phyloP scores from a whole-genome alignment of 352 stramenopile genomes.

The Phytopythium helicoides region DNA sequence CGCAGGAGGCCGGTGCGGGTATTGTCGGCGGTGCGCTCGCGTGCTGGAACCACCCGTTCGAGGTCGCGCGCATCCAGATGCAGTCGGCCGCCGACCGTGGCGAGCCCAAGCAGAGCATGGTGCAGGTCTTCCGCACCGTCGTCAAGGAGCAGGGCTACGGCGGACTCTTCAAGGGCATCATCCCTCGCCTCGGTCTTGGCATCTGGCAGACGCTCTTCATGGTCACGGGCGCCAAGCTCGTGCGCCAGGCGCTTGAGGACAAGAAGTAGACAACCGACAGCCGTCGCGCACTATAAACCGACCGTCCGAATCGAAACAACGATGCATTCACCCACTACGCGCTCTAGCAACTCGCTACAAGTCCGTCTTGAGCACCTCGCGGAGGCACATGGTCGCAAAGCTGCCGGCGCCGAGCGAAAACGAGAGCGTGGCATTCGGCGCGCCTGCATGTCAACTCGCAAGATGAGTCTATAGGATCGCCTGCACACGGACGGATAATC shows the following conservation, averaged over 20 bases:
- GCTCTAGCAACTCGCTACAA: slow-evolving; percentile 21
- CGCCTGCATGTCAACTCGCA: background rate
- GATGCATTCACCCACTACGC: slow-evolving; percentile 5
- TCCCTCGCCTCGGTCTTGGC: slow-evolving; percentile 79
- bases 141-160: slow-evolving; percentile 79
- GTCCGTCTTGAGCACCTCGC: slow-evolving; percentile 54
- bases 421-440: slow-evolving; percentile 22
- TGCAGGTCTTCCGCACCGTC: slow-evolving; percentile 87
- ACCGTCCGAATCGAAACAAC: slow-evolving; percentile 9
- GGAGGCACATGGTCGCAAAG: slow-evolving; percentile 82
- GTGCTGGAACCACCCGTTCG: slow-evolving; percentile 93
- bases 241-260: slow-evolving; percentile 81
- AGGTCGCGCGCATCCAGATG: slow-evolving; percentile 92
- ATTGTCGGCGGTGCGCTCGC: slow-evolving; percentile 84
- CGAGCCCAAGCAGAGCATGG: slow-evolving; percentile 89
- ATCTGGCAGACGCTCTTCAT: slow-evolving; percentile 94
- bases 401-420: slow-evolving; percentile 63
- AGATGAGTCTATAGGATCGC: background rate
- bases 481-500: background rate
- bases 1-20: slow-evolving; percentile 81
- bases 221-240: slow-evolving; percentile 90
- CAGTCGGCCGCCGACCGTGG: slow-evolving; percentile 86
- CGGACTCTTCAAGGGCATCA: slow-evolving; percentile 90
- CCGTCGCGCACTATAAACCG: background rate
- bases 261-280: slow-evolving; percentile 24